Conservation (phyloP, 208 protist species). For the Angomonas ambiguus region DNA sequence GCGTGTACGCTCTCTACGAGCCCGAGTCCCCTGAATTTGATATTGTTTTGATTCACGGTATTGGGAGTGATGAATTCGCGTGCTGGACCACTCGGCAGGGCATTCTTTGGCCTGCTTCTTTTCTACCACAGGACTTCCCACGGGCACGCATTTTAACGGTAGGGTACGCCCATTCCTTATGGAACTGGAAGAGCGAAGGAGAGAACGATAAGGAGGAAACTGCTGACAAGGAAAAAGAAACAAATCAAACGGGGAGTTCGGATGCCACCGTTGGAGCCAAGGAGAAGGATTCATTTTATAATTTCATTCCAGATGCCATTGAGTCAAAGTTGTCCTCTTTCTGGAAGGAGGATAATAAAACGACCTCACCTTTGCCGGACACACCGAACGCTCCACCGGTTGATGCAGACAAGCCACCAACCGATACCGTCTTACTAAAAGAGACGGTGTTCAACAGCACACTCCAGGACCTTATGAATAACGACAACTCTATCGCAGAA, state of each 20-base stretch:
- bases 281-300: neutral
- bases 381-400: too few relatives aligned
- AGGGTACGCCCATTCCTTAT: constrained; percentile 59
- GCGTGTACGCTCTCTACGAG: constrained; percentile 30
- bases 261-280: neutral
- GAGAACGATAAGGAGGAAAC: too few relatives aligned
- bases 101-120: constrained; percentile 55
- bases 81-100: constrained; percentile 56
- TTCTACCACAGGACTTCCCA: constrained; percentile 70
- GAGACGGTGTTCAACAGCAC: neutral
- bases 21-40: constrained; percentile 34
- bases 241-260: neutral
- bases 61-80: constrained; percentile 63
- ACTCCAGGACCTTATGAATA: neutral
- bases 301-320: neutral
- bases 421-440: too few relatives aligned
- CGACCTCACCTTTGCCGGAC: neutral
- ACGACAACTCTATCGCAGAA: neutral
- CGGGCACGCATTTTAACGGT: constrained; percentile 42
- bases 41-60: constrained; percentile 61
- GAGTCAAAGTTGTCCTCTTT: constrained; percentile 2
- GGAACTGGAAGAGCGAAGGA: constrained; percentile 34
- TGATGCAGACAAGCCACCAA: too few relatives aligned
- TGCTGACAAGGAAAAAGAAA: constrained; percentile 11
- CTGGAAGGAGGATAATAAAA: neutral